Evolutionary conservation across 139 green algal genomes (phyloP).

Genomic region (Dunaliella sp.): DNA sequence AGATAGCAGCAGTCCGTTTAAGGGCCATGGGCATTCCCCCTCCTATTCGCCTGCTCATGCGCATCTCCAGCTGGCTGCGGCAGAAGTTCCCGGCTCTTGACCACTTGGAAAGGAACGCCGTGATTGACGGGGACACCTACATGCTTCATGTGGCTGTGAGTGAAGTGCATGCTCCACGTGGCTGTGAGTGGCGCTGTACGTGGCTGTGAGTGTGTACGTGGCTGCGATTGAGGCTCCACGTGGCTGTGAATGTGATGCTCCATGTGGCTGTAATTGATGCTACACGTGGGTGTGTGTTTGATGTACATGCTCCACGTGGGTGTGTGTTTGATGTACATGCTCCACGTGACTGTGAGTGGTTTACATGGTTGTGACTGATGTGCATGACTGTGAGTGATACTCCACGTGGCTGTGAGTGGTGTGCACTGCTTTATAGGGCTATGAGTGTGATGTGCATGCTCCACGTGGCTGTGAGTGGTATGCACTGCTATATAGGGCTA

Average conservation of each 20-base stretch:
- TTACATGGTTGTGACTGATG: too few relatives aligned
- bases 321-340: too few relatives aligned
- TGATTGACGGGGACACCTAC: conserved; percentile 26
- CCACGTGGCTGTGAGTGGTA: background rate
- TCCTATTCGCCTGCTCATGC: background rate
- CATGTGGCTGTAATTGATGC: too few relatives aligned
- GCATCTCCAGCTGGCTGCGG: background rate
- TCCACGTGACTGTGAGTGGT: too few relatives aligned
- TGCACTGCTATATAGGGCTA: too few relatives aligned
- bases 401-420: too few relatives aligned
- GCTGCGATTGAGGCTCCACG: too few relatives aligned
- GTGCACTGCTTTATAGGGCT: conserved; percentile 28
- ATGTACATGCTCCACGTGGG: too few relatives aligned
- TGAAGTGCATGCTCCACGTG: background rate
- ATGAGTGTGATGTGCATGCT: conserved; percentile 7
- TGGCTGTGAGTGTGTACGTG: too few relatives aligned
- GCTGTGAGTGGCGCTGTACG: background rate
- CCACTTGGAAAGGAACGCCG: background rate
- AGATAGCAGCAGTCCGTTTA: background rate
- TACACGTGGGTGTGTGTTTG: too few relatives aligned
- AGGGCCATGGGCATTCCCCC: background rate
- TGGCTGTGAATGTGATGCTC: too few relatives aligned
- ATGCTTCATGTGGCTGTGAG: conserved; percentile 30
- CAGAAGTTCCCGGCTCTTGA: background rate
- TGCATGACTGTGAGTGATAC: too few relatives aligned